Evolutionary conservation across 805 yeast species (phyloP).

Genomic region (Wickerhamomyces rabaulensis): DNA sequence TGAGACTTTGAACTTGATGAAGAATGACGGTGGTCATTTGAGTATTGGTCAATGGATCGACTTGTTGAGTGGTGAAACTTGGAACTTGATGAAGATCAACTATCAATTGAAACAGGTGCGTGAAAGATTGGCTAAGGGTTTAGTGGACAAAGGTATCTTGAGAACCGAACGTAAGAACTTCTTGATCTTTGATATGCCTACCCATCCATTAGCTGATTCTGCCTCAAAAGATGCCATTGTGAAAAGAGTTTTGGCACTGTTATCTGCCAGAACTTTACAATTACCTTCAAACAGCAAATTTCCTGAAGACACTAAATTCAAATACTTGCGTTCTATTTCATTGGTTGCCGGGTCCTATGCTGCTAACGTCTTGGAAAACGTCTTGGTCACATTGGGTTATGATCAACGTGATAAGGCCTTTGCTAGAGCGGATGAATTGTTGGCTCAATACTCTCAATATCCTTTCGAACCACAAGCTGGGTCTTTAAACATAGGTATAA

Average conservation of each 20-base stretch:
- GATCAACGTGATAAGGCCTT: conserved; percentile 91
- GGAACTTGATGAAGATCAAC: conserved; percentile 92
- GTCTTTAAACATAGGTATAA: conserved; percentile 65
- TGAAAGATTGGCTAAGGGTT: conserved; percentile 92
- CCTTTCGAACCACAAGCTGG: conserved; percentile 67
- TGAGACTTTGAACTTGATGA: conserved; percentile 89
- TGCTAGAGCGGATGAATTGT: conserved; percentile 87
- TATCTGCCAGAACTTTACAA: conserved; percentile 67
- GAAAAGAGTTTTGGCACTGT: conserved; percentile 61
- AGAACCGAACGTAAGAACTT: conserved; percentile 95
- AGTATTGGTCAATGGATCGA: conserved; percentile 92
- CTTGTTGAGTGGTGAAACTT: conserved; percentile 88
- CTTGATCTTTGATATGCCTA: conserved; percentile 95
- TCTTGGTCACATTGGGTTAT: conserved; percentile 66
- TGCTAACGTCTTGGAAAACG: conserved; percentile 93
- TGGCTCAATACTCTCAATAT: conserved; percentile 75
- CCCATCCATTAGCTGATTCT: conserved; percentile 91
- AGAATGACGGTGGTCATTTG: conserved; percentile 69
- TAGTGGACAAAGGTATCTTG: conserved; percentile 93
- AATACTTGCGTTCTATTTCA: conserved; percentile 71
- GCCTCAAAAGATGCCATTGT: conserved; percentile 78
- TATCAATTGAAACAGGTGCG: conserved; percentile 97
- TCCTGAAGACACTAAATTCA: conserved; percentile 62
- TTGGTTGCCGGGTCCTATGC: conserved; percentile 89
- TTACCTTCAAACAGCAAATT: conserved; percentile 57